Evolutionary conservation across 257 asterid species (phyloP).

Genomic region (Lithospermum erythrorhizon): DNA sequence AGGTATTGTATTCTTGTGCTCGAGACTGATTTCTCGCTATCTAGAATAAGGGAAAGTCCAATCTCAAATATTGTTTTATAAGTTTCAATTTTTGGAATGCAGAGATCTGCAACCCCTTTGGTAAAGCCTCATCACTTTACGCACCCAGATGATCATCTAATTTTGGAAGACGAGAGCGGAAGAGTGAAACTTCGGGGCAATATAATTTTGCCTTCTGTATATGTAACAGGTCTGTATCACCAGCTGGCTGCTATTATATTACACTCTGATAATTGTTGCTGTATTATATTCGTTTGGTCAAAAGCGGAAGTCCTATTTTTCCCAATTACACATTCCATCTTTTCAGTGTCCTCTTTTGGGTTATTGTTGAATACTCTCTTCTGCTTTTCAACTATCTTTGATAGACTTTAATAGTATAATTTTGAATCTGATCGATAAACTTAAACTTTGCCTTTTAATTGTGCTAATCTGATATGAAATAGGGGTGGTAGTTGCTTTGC

Average conservation of each 20-base stretch:
- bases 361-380: not conserved
- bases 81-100: constrained; percentile 17
- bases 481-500: constrained; percentile 84
- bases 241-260: constrained; percentile 7
- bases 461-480: not conserved
- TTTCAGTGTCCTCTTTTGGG: not conserved
- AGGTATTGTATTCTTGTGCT: constrained; percentile 31
- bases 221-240: constrained; percentile 62
- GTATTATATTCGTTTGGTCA: not conserved
- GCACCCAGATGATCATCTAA: constrained; percentile 65
- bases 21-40: not conserved
- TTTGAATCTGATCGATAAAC: not conserved
- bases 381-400: no score
- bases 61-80: not conserved
- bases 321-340: not conserved
- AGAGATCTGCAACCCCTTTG: constrained; percentile 72
- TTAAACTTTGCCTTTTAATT: not conserved
- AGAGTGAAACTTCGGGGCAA: constrained; percentile 74
- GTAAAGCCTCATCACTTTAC: constrained; percentile 60
- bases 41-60: not conserved
- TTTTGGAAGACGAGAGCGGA: constrained; percentile 95
- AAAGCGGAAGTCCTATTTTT: not conserved
- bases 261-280: not conserved
- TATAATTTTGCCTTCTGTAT: constrained; percentile 54
- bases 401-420: no score